phyloP scores from a whole-genome alignment of 2,329 filamentous ascomycete species.

The Penicillium sp. region DNA sequence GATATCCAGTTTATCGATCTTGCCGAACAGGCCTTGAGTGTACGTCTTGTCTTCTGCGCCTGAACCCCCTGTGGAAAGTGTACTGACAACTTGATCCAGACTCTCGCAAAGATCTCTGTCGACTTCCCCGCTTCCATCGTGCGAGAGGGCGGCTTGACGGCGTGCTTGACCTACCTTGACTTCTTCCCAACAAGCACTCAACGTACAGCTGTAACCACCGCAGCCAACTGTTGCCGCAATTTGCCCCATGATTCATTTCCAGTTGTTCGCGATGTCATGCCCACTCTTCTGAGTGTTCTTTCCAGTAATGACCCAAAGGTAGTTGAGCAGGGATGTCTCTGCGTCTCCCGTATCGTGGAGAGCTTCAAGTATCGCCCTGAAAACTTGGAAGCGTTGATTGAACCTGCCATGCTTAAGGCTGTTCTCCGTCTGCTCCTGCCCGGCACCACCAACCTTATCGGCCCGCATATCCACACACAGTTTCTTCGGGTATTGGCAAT shows the following conservation, averaged over 20 bases:
- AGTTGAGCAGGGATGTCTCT: constrained; percentile 92
- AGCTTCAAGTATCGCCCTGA: constrained; percentile 86
- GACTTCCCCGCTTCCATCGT: constrained; percentile 96
- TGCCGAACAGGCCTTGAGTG: constrained; percentile 90
- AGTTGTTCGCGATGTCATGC: constrained; percentile 93
- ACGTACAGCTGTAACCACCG: constrained; percentile 91
- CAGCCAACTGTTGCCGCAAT: constrained; percentile 96
- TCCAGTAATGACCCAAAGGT: constrained; percentile 92
- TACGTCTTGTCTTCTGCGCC: constrained; percentile 35
- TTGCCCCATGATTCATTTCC: constrained; percentile 90
- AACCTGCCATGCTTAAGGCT: constrained; percentile 76
- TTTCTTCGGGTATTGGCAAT: constrained; percentile 90
- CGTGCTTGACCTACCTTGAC: constrained; percentile 92
- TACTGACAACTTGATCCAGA: constrained; percentile 44
- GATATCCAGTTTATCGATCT: constrained; percentile 97
- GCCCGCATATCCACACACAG: constrained; percentile 90
- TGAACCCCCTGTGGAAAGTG: not conserved
- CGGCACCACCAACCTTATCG: constrained; percentile 91
- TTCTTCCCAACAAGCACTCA: constrained; percentile 98
- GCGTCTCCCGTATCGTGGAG: constrained; percentile 91
- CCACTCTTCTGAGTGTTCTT: constrained; percentile 83
- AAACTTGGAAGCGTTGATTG: constrained; percentile 89
- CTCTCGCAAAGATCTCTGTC: constrained; percentile 92
- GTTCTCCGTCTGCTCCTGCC: constrained; percentile 84
- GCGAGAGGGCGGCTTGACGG: constrained; percentile 87